These are phyloP conservation scores for Xylariaceae sp. DNA, from an alignment of 2,329 filamentous ascomycete species.

Conservation along the genomic window DNA sequence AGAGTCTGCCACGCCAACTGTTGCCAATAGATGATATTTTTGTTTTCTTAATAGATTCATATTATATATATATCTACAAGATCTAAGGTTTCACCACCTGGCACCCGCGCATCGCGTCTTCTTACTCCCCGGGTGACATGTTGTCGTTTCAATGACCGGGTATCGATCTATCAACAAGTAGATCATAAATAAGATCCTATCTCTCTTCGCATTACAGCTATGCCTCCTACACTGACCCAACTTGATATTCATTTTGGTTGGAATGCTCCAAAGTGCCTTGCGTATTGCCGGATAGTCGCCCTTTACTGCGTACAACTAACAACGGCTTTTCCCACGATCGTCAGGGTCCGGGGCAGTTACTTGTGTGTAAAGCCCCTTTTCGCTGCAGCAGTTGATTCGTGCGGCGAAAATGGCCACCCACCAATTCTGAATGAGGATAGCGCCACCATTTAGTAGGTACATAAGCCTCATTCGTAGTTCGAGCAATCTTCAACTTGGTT, in stretches of 20 bases:
- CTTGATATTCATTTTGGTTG: background rate
- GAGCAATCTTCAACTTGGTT: too few relatives aligned
- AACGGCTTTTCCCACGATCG: background rate
- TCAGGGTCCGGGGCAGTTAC: background rate
- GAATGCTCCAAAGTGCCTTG: background rate
- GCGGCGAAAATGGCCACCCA: background rate
- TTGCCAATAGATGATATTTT: background rate
- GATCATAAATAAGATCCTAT: background rate
- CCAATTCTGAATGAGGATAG: background rate
- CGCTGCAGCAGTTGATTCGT: constrained; percentile 3
- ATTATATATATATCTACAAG: background rate
- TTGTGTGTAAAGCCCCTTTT: constrained; percentile 1
- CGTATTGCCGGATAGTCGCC: background rate
- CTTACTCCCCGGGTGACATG: background rate
- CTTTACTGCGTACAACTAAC: background rate
- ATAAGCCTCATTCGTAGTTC: too few relatives aligned
- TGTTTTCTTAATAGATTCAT: background rate
- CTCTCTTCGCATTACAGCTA: background rate
- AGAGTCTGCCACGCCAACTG: background rate
- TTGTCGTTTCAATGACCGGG: background rate
- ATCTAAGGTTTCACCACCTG: background rate
- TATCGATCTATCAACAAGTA: background rate
- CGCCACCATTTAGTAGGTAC: background rate
- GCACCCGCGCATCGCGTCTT: background rate
- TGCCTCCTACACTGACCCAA: background rate